Evolutionary conservation across 2,329 filamentous ascomycete species (phyloP).

Genomic region (Sclerotinia minor): DNA sequence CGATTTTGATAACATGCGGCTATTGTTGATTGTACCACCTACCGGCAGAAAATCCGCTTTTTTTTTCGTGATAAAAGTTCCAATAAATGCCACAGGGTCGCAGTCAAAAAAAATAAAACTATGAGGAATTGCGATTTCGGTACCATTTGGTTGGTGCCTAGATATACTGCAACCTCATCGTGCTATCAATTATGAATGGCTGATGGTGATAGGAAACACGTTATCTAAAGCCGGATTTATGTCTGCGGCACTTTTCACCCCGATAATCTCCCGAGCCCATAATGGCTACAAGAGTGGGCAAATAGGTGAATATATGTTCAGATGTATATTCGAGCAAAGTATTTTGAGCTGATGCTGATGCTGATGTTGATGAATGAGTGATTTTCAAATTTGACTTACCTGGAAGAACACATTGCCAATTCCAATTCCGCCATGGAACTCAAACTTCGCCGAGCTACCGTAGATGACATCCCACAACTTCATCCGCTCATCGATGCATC

Average conservation of each 20-base stretch:
- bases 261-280: conserved; percentile 11
- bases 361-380: not conserved
- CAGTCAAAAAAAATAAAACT: not conserved
- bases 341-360: not conserved
- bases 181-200: not conserved
- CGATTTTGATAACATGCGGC: not conserved
- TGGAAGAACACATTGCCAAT: not conserved
- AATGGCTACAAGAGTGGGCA: conserved; percentile 6
- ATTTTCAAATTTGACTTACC: not conserved
- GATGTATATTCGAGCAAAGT: not conserved
- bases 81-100: not conserved
- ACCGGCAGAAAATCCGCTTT: not conserved
- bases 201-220: not conserved
- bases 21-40: not conserved
- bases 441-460: conserved; percentile 28
- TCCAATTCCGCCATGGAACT: conserved; percentile 12
- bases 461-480: conserved; percentile 29
- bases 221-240: not conserved
- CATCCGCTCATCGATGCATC: conserved; percentile 28
- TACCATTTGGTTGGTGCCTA: conserved; percentile 13
- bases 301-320: not conserved
- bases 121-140: not conserved
- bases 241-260: not conserved
- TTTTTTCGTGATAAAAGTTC: not conserved
- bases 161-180: conserved; percentile 4